Conservation (phyloP, 2,329 filamentous ascomycete species). For the Cephalotrichum gorgonifer region DNA sequence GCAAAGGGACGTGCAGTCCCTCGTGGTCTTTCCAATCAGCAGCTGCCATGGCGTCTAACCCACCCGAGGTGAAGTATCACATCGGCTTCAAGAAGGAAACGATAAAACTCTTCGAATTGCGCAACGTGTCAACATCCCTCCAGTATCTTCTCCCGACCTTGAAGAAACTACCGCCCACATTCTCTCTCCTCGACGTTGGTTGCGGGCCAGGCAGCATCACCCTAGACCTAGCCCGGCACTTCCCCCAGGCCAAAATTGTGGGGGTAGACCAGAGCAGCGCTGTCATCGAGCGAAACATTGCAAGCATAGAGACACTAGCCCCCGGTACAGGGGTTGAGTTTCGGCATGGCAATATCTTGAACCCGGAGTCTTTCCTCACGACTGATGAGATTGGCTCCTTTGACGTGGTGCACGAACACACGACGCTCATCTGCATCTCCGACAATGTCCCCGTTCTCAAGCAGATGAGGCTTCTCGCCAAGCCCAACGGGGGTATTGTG, state of each 20-base stretch:
- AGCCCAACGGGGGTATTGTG: constrained; percentile 5
- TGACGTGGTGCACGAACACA: constrained; percentile 7
- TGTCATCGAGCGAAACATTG: constrained; percentile 6
- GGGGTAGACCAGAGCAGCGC: constrained; percentile 16
- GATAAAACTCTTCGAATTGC: constrained; percentile 6
- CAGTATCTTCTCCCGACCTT: constrained; percentile 22
- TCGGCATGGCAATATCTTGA: constrained; percentile 6
- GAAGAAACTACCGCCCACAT: constrained; percentile 14
- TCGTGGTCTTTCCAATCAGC: too few species aligned
- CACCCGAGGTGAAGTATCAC: constrained; percentile 3
- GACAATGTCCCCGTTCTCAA: constrained; percentile 4
- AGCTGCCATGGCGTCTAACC: constrained; percentile 6
- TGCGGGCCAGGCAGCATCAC: constrained; percentile 33
- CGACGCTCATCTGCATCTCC: constrained; percentile 8
- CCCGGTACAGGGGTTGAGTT: constrained; percentile 3
- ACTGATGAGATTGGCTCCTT: constrained; percentile 4
- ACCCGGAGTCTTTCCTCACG: constrained; percentile 4
- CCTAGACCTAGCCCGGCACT: constrained; percentile 22
- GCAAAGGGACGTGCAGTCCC: too few species aligned
- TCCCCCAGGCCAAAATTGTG: constrained; percentile 24
- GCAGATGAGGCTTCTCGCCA: constrained; percentile 6
- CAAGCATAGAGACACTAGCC: not conserved
- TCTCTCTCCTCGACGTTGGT: constrained; percentile 28
- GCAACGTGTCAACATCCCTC: constrained; percentile 6
- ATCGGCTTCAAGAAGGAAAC: constrained; percentile 7